Evolutionary conservation across 257 asterid genomes (phyloP).

Genomic region (Solanum corneliomulleri): DNA sequence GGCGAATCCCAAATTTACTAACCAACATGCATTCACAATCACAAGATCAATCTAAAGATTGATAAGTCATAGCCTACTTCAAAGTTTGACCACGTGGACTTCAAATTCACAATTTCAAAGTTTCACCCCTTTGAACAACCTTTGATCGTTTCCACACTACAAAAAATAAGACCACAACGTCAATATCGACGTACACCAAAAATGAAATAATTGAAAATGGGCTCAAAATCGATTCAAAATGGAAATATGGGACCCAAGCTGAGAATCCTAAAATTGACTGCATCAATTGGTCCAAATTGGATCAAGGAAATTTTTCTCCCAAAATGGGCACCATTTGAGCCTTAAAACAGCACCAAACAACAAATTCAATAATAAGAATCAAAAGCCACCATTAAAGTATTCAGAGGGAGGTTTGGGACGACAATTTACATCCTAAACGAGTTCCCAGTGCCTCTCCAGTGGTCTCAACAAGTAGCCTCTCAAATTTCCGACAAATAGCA

Average conservation of each 20-base stretch:
- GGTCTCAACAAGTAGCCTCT: not conserved
- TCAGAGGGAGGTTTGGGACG: not conserved
- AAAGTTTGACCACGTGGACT: no score
- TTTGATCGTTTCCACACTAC: no score
- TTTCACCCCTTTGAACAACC: not conserved
- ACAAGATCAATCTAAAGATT: no score
- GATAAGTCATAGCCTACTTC: no score
- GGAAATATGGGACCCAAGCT: no score
- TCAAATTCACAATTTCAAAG: no score
- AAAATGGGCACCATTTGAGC: not conserved
- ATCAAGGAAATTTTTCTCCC: not conserved
- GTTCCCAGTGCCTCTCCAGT: not conserved
- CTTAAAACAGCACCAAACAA: no score
- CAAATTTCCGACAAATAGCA: no score
- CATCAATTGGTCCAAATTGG: not conserved
- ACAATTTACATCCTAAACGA: not conserved
- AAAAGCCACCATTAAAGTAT: not conserved
- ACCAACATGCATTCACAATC: no score
- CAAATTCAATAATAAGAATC: no score
- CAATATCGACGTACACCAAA: rapidly evolving
- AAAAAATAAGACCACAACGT: not conserved
- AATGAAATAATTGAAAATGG: not conserved
- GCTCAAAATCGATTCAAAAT: not conserved
- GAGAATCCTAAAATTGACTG: no score
- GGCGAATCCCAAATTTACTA: no score